These are phyloP conservation scores for Oldenlandia corymbosa DNA, from an alignment of 257 asterid species.

Conservation along the genomic window DNA sequence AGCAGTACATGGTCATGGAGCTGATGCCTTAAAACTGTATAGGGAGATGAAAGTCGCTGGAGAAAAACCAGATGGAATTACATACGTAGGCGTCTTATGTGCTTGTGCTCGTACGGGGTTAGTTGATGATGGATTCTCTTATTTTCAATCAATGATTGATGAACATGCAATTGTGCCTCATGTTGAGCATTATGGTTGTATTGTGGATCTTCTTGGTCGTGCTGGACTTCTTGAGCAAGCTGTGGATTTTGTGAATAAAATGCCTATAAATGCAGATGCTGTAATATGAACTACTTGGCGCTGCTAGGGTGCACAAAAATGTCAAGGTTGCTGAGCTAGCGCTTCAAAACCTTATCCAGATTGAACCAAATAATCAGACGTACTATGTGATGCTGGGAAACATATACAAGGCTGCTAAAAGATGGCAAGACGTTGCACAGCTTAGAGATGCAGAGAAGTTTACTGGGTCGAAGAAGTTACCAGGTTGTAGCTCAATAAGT, in stretches of 20 bases:
- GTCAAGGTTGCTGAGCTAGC: constrained; percentile 54
- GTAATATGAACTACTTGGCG: constrained; percentile 82
- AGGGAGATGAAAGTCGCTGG: constrained; percentile 48
- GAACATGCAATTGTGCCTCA: constrained; percentile 41
- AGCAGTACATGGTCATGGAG: constrained; percentile 81
- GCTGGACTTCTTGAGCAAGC: constrained; percentile 71
- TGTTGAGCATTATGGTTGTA: constrained; percentile 83
- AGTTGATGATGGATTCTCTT: constrained; percentile 50
- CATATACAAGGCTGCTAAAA: constrained; percentile 62
- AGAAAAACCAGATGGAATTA: constrained; percentile 64
- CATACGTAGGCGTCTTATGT: constrained; percentile 57
- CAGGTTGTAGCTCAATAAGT: constrained; percentile 69
- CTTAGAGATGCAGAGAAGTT: constrained; percentile 60
- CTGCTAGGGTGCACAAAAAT: constrained; percentile 62
- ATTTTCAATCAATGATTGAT: constrained; percentile 49
- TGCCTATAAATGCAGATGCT: constrained; percentile 64
- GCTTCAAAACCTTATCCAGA: constrained; percentile 56
- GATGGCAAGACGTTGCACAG: constrained; percentile 63
- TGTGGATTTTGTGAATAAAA: constrained; percentile 50
- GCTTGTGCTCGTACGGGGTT: constrained; percentile 89
- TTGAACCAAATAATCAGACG: constrained; percentile 68
- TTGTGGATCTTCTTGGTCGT: constrained; percentile 71
- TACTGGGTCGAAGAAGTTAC: constrained; percentile 56
- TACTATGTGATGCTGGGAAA: constrained; percentile 70
- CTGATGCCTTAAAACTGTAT: constrained; percentile 49